phyloP scores from a whole-genome alignment of 2,329 filamentous ascomycete species.

The Arthrobotrys iridis region DNA sequence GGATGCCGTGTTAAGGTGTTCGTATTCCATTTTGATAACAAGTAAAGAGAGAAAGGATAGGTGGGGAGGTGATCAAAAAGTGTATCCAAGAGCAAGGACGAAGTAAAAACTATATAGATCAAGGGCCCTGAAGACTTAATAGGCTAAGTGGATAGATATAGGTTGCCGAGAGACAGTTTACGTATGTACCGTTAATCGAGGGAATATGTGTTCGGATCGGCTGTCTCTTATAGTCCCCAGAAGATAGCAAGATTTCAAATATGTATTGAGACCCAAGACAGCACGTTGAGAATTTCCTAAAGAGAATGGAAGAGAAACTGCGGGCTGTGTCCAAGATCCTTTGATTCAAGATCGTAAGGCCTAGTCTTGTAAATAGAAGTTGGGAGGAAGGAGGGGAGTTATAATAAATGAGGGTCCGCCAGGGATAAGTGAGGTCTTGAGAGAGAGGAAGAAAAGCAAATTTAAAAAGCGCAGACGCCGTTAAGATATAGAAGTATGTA shows the following conservation, averaged over 20 bases:
- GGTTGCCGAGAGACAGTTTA: constrained; percentile 33
- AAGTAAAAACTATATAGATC: constrained; percentile 28
- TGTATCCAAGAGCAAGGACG: constrained; percentile 17
- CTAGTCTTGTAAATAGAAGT: constrained; percentile 31
- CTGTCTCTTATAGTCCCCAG: constrained; percentile 43
- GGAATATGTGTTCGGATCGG: constrained; percentile 33
- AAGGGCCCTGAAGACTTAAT: constrained; percentile 15
- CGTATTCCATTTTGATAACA: constrained; percentile 50
- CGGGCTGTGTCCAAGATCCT: constrained; percentile 40
- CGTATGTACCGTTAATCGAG: constrained; percentile 43
- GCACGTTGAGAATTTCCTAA: constrained; percentile 45
- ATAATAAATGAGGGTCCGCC: constrained; percentile 37
- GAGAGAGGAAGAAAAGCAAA: constrained; percentile 46
- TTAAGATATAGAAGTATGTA: constrained; percentile 11
- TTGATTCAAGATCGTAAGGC: constrained; percentile 40
- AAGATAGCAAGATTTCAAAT: constrained; percentile 38
- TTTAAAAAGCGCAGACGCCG: constrained; percentile 13
- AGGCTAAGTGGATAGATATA: constrained; percentile 24
- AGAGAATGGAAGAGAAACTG: constrained; percentile 16
- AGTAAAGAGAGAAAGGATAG: not conserved
- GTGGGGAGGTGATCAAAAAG: not conserved
- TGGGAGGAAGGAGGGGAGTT: constrained; percentile 9
- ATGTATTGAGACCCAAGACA: constrained; percentile 31
- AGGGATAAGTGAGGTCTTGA: constrained; percentile 35
- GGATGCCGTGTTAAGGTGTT: constrained; percentile 26